These are phyloP conservation scores for Fusarium continuum DNA, from an alignment of 2,329 filamentous ascomycete genomes.

Conservation along the genomic window DNA sequence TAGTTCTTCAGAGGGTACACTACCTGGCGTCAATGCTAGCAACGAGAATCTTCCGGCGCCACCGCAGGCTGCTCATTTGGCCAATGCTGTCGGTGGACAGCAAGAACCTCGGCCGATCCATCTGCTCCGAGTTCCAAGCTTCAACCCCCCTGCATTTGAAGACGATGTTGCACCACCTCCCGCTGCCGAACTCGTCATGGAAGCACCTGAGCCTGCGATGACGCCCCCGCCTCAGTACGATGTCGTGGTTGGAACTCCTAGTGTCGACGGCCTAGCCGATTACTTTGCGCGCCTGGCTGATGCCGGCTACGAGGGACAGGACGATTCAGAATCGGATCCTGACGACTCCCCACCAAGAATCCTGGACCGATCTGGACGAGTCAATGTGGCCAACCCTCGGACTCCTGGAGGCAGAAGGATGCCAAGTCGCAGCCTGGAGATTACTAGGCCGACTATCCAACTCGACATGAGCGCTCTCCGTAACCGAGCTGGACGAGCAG, in stretches of 20 bases:
- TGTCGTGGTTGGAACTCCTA: slow-evolving; percentile 73
- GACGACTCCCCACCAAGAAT: slow-evolving; percentile 58
- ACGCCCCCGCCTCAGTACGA: slow-evolving; percentile 91
- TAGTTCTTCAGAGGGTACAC: slow-evolving; percentile 66
- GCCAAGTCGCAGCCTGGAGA: slow-evolving; percentile 66
- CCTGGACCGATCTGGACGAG: slow-evolving; percentile 61
- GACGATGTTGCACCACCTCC: slow-evolving; percentile 65
- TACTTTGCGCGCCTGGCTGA: slow-evolving; percentile 86
- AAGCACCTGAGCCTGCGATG: slow-evolving; percentile 55
- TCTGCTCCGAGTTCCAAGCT: slow-evolving; percentile 82
- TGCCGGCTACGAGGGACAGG: slow-evolving; percentile 63
- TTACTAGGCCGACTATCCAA: slow-evolving; percentile 52
- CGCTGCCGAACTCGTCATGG: slow-evolving; percentile 39
- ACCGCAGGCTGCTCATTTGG: slow-evolving; percentile 65
- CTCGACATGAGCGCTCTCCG: slow-evolving; percentile 42
- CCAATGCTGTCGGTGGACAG: slow-evolving; percentile 44
- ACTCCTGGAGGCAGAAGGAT: slow-evolving; percentile 63
- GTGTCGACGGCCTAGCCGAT: slow-evolving; percentile 78
- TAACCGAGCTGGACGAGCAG: slow-evolving; percentile 38
- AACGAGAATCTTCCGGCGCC: slow-evolving; percentile 53
- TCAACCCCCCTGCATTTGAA: slow-evolving; percentile 87
- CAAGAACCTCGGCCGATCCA: slow-evolving; percentile 77
- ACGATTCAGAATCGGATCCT: slow-evolving; percentile 54
- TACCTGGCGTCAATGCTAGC: slow-evolving; percentile 52
- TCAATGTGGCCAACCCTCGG: slow-evolving; percentile 66